Base-by-base conservation (phyloP, 768 basidiomycete species). In the Crepidotus variabilis region DNA sequence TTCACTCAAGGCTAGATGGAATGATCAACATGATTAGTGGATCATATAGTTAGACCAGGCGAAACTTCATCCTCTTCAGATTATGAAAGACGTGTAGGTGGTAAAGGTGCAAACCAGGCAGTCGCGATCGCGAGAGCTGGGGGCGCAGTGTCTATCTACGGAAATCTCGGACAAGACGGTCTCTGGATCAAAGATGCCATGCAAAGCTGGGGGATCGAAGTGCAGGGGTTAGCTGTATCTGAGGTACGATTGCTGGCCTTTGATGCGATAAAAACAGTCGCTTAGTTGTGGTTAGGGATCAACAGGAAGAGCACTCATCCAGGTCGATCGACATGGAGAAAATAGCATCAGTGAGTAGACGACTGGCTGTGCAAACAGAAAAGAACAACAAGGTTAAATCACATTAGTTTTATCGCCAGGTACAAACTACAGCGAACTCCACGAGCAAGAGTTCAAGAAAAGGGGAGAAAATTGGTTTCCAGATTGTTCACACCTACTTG, bases 91-190 rank as follows among this genome's bases (percentile, higher is more conserved):
- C 74, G 79, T 0, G 72, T 78, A 1, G 84, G 85, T 4, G 85
- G 84, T 1, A 86, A 86, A 64, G 85, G 85, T 33, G 84, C 81
- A 8, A 86, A 86, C 65, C 84, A 86, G 65, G 81, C 85, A 6
- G 78, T 80, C 6, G 82, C 84, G 2, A 72, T 85, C 20, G 76
- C 78, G 0, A 74, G 74, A 36, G 83, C 85, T 14, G 80, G 80
- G 11, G 81, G 73, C 1, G 60, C 54, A 4, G 81, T 77, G 13
- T 67, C 71, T 51, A 75, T 85, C 50, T 77, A 78, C 61, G 84
- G 81, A 6, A 77, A 79, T 0, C 71, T 85, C 20, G 85, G 84
- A 7, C 63, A 71, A 24, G 84, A 86, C 60, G 83, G 82, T 5
- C 28, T 61, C 4, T 82, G 81, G 79, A 66, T 83, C 14, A 68